Percentiles rank a stretch among this genome's conserved stretches.
These are phyloP conservation scores for Nyctanthes arbortristis DNA, from an alignment of 257 asterid species.

Conservation along the genomic window DNA sequence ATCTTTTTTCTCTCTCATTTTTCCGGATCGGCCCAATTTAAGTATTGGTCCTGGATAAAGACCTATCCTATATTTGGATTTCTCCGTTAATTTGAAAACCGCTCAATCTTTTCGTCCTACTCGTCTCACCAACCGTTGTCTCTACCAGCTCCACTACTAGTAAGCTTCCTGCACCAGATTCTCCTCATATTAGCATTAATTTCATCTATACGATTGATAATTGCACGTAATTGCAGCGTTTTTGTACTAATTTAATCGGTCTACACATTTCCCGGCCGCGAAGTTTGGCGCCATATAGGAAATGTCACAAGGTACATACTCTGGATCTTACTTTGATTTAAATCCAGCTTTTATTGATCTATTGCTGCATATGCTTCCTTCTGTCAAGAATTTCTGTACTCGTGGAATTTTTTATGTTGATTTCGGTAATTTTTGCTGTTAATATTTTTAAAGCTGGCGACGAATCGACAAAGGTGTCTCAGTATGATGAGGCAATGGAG, in stretches of 20 bases:
- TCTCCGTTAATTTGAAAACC: background rate
- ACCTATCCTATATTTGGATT: background rate
- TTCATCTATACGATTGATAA: background rate
- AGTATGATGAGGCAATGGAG: constrained; percentile 91
- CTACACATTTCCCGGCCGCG: background rate
- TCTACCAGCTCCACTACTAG: background rate
- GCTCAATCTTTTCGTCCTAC: background rate
- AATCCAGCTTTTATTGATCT: background rate
- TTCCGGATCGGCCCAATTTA: background rate
- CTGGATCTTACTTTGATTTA: background rate
- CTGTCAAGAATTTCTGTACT: background rate
- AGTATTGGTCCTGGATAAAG: background rate
- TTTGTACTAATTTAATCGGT: background rate
- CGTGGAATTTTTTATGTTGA: background rate
- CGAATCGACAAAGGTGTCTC: constrained; percentile 26
- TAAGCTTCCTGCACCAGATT: background rate
- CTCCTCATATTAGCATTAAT: background rate
- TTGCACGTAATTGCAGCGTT: background rate
- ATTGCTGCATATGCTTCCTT: background rate
- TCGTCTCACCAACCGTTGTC: background rate
- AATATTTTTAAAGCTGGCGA: background rate
- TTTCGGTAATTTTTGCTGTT: background rate
- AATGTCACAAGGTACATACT: background rate
- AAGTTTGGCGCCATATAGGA: background rate
- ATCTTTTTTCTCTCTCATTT: too few species aligned